phyloP scores from a whole-genome alignment of 2,329 filamentous ascomycete species.

The Ophiostoma sp. region DNA sequence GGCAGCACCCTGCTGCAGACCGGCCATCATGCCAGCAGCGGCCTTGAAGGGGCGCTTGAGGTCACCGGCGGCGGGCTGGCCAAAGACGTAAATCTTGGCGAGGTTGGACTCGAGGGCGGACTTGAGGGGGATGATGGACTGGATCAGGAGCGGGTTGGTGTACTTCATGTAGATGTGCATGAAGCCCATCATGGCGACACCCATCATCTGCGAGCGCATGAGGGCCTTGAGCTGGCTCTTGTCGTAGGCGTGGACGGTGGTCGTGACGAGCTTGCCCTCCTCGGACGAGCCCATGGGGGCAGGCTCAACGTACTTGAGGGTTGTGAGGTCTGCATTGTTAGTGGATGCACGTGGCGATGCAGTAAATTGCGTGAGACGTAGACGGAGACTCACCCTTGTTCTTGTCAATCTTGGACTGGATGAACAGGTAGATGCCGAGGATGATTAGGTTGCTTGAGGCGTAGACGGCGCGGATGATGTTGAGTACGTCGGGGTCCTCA shows the following conservation, averaged over 20 bases:
- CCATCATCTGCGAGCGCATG: conserved; percentile 91
- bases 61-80: conserved; percentile 79
- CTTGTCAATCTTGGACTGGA: conserved; percentile 79
- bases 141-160: conserved; percentile 97
- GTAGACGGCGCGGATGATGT: conserved; percentile 51
- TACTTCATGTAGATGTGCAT: conserved; percentile 99
- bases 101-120: conserved; percentile 90
- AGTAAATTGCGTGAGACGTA: too few relatives aligned
- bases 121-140: conserved; percentile 98
- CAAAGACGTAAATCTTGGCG: conserved; percentile 90
- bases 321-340: conserved; percentile 68
- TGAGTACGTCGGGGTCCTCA: conserved; percentile 66
- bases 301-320: conserved; percentile 97
- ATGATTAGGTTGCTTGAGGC: conserved; percentile 72
- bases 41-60: conserved; percentile 96
- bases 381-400: conserved; percentile 70
- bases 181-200: conserved; percentile 93
- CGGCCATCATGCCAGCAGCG: conserved; percentile 72
- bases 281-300: conserved; percentile 88
- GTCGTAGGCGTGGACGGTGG: conserved; percentile 95
- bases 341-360: background rate
- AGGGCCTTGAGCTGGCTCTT: conserved; percentile 73
- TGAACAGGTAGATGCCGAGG: conserved; percentile 74
- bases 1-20: conserved; percentile 64
- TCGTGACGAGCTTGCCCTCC: conserved; percentile 93